These are phyloP conservation scores for Boletellus ananiceps DNA, from an alignment of 768 basidiomycete genomes.

Conservation along the genomic window DNA sequence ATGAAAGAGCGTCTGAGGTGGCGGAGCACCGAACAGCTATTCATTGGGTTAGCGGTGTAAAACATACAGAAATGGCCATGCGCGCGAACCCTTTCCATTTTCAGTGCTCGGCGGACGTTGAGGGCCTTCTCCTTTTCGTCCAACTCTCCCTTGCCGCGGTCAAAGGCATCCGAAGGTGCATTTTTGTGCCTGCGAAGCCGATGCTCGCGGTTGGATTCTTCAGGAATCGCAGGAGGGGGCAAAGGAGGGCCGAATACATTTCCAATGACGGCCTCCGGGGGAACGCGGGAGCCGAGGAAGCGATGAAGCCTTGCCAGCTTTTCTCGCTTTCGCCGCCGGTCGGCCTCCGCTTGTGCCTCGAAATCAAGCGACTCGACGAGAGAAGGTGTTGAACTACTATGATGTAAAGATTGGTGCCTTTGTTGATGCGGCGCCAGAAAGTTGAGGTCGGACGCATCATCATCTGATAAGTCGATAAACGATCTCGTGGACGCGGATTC, in stretches of 20 bases:
- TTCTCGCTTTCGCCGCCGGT: conserved; percentile 65
- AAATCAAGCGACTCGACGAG: conserved; percentile 46
- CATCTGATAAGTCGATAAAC: conserved; percentile 64
- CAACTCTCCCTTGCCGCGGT: conserved; percentile 66
- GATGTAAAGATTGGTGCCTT: conserved; percentile 21
- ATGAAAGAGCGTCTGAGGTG: conserved; percentile 76
- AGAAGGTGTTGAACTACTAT: conserved; percentile 42
- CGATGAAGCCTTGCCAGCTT: conserved; percentile 79
- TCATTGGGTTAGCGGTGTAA: conserved; percentile 1
- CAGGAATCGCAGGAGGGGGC: conserved; percentile 26
- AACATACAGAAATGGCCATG: background rate
- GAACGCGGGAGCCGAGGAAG: conserved; percentile 80
- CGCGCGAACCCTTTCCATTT: conserved; percentile 76
- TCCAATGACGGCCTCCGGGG: conserved; percentile 61
- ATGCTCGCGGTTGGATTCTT: conserved; percentile 32
- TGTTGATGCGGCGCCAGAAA: conserved; percentile 25
- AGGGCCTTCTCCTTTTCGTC: conserved; percentile 71
- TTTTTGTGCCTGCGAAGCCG: conserved; percentile 49
- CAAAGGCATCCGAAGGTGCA: conserved; percentile 47
- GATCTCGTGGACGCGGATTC: conserved; percentile 36
- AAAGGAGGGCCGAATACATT: conserved; percentile 30
- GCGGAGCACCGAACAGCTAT: conserved; percentile 78
- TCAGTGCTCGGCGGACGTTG: conserved; percentile 74
- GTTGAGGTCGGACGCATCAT: conserved; percentile 31
- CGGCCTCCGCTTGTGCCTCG: conserved; percentile 55